Base-by-base conservation (phyloP, 2,329 filamentous ascomycete genomes). In the Ceratocystiopsis brevicomis region DNA sequence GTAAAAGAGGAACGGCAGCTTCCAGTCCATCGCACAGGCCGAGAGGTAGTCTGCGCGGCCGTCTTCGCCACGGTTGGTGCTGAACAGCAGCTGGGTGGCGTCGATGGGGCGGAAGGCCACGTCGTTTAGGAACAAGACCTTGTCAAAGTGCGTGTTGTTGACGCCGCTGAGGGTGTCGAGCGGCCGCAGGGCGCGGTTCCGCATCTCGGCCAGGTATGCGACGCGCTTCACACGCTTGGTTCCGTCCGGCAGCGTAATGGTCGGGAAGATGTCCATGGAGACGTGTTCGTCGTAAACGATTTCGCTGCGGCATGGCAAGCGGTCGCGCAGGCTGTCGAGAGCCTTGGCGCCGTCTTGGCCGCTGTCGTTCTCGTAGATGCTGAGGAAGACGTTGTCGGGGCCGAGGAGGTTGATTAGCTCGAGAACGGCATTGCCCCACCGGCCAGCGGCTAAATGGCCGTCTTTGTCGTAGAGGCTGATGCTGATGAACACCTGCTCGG, bases 281-380 rank as follows among this genome's bases (percentile, higher is more conserved):
- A 84, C 57, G 16, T 75, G 66, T 37, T 72, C 61, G 42, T 78
- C 78, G 40, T 65, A 69, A 8, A 81, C 64, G 43, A 85, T 68
- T 1, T 61, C 60, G 50, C 66, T 62, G 33, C 61, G 54, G 47
- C 61, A 63, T 47, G 66, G 54, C 2, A 69, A 52, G 33, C 52
- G 63, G n/a, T 58, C 53, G 44, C 67, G 64, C 39, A 84, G 65
- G 3, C 61, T 56, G 30, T 59, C 52, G 44, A 85, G 60, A 0
- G 77, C 74, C 33, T 60, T 56, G 45, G 63, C 64, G 15, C 73
- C 75, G 30, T 63, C 59, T 1, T 64, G 59, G 2, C 76, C 76
- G 32, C 77, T 71, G 53, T 81, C 73, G 52, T 81, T 80, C 54
- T 82, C 80, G 56, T 83, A 85, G 32, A 86, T 71, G 56, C 77